Evolutionary conservation across 2,329 filamentous ascomycete species (phyloP).

Genomic region (Diaporthe eres): DNA sequence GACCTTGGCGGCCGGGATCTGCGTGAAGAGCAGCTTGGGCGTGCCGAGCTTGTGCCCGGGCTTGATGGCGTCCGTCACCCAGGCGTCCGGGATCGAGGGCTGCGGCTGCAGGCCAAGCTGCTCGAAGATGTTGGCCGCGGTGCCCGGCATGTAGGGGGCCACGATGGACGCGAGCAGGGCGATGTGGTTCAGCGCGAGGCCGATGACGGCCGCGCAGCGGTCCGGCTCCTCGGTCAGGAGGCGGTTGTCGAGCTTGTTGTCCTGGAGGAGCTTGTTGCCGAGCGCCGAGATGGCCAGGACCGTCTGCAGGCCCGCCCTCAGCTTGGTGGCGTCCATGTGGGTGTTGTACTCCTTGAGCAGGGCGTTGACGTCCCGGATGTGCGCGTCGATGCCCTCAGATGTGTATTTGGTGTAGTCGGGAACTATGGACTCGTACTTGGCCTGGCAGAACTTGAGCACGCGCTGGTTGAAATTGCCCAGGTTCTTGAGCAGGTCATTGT

Average conservation of each 20-base stretch:
- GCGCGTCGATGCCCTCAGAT: slow-evolving; percentile 64
- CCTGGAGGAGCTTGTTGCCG: slow-evolving; percentile 66
- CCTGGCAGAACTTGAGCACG: slow-evolving; percentile 72
- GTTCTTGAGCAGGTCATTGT: slow-evolving; percentile 77
- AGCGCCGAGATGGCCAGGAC: slow-evolving; percentile 76
- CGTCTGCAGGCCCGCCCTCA: slow-evolving; percentile 75
- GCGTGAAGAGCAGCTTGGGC: slow-evolving; percentile 84
- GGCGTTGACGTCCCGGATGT: slow-evolving; percentile 74
- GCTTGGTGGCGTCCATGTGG: slow-evolving; percentile 79
- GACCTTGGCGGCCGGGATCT: slow-evolving; percentile 85
- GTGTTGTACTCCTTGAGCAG: slow-evolving; percentile 76
- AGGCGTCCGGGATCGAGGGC: slow-evolving; percentile 75
- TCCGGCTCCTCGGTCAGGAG: slow-evolving; percentile 67
- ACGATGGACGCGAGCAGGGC: slow-evolving; percentile 85
- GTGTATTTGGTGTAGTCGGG: slow-evolving; percentile 68
- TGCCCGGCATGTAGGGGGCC: slow-evolving; percentile 89
- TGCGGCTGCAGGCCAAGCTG: slow-evolving; percentile 78
- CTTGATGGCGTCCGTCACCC: slow-evolving; percentile 72
- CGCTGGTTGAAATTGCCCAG: slow-evolving; percentile 74
- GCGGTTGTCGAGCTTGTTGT: slow-evolving; percentile 58
- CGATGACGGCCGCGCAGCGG: slow-evolving; percentile 73
- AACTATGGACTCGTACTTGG: slow-evolving; percentile 59
- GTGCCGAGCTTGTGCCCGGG: slow-evolving; percentile 86
- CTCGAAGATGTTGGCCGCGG: slow-evolving; percentile 78
- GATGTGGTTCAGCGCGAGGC: slow-evolving; percentile 86